Base-by-base conservation (phyloP, 208 protist species). In the Trypanosoma lewisi region DNA sequence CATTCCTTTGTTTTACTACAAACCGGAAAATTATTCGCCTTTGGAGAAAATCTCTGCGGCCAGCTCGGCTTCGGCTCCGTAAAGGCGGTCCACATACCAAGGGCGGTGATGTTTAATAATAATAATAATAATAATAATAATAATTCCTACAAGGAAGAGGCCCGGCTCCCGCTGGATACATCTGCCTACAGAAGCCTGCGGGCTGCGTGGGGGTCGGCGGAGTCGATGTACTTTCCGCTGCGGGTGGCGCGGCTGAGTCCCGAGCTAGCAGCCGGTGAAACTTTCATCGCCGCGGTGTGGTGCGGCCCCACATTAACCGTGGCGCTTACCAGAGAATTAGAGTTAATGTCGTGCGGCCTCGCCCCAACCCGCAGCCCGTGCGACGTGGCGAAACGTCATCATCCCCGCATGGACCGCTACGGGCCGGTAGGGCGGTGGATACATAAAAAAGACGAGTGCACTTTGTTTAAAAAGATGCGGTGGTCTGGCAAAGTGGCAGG, bases 1-100 rank as follows among this genome's bases (percentile, higher is more conserved):
- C 89, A 95, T 70, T 90, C 80, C 58, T 85, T 95, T 65, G 81
- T 84, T n/a, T 72, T 92, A 44, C 73, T 92, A 8, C 56, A 77
- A 48, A 91, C 82, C 8, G 85, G 85, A 8, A 79, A 80, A 36
- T 71, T 95, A 27, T 75, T 91, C 21, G 85, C 82, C 4, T 95
- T 91, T 65, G 89, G 88, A 25, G 82, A 89, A 56, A 94, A 94
- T 69, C 75, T 66, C 21, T 82, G 77, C 47, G 88, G 88, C 4
- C 88, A 94, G 63, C 71, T 94, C 54, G 88, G 88, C 17, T 51
- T 90, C 23, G 88, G 88, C 30, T 73, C 82, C 59, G 88, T 80
- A 16, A 59, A 70, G 30, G 74, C 72, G 1, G 74, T 79, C 9
- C 42, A 54, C 17, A 64, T 51, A 17, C 83, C 83, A 12, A 79